Base-by-base conservation (phyloP, 768 basidiomycete species). In the Fomitopsis pulvina region DNA sequence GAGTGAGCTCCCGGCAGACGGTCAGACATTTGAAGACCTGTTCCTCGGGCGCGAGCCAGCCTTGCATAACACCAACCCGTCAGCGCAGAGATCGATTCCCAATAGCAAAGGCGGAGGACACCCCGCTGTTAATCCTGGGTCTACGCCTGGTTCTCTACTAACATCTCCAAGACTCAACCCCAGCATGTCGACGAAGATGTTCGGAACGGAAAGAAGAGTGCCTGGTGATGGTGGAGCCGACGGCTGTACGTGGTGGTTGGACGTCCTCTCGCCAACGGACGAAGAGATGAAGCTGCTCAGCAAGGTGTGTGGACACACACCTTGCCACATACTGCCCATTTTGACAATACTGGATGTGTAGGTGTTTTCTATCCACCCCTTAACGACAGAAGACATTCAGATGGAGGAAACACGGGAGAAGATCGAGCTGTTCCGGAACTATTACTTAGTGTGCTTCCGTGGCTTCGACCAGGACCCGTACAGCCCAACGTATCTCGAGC, bases 391-490 rank as follows among this genome's bases (percentile, higher is more conserved):
- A 73, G 96, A 99, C 73, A 98, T 99, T 63, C 85, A 90, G 62
- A 96, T 98, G 87, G 96, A 99, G 68, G 96, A 99, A 72, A 89
- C 94, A 34, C 92, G 96, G 61, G 96, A 99, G 73, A 99, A 99
- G 75, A 99, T 99, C 59, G 96, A 99, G 66, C 80, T 99, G 18
- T 99, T 98, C 78, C 79, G 94, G 48, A 95, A 95, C 65, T 99
- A 99, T 66, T 98, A 97, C 66, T 81, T 99, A 47, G 96, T 98
- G 53, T 98, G 95, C 76, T 99, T 99, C 75, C 86, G 96, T 55
- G 89, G 92, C 55, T 98, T 99, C 71, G 96, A 99, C 68, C 96
- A 99, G 72, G 96, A 98, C 67, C 87, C 84, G 21, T 97, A 97
- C 71, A 92, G 89, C 60, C 93, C 94, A 16, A 98, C 93, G 1